Percentiles rank a stretch among this genome's conserved stretches.
Evolutionary conservation across 1,284 basidiomycete genomes (phyloP).

Genomic region (Apiotrichum gracile): DNA sequence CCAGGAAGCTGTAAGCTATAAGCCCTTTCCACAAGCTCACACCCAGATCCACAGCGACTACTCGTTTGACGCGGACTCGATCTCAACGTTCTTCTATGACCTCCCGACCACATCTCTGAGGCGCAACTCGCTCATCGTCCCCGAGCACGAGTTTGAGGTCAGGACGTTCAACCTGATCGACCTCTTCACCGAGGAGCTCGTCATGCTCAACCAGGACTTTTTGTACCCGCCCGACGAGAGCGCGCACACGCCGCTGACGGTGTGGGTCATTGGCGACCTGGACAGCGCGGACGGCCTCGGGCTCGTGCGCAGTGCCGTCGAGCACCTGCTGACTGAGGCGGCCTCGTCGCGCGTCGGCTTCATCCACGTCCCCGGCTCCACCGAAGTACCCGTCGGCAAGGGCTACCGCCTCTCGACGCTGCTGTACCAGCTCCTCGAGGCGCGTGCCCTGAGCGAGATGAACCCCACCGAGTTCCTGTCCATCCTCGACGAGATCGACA

Average conservation of each 20-base stretch:
- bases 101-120: slow-evolving; percentile 63
- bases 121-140: slow-evolving; percentile 55
- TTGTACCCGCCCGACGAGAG: slow-evolving; percentile 53
- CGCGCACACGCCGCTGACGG: slow-evolving; percentile 47
- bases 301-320: slow-evolving; percentile 59
- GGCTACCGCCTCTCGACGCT: slow-evolving; percentile 34
- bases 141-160: slow-evolving; percentile 27
- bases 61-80: slow-evolving; percentile 46
- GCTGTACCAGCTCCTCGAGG: slow-evolving; percentile 34
- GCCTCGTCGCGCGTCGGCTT: slow-evolving; percentile 45
- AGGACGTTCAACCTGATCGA: slow-evolving; percentile 26
- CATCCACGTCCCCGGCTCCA: slow-evolving; percentile 39
- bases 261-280: slow-evolving; percentile 73
- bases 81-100: slow-evolving; percentile 82
- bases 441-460: slow-evolving; percentile 20
- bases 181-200: slow-evolving; percentile 25
- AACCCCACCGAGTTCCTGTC: slow-evolving; percentile 30
- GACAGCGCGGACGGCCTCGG: slow-evolving; percentile 58
- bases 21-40: neutral
- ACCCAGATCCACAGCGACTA: neutral
- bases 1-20: slow-evolving; percentile 59
- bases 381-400: neutral
- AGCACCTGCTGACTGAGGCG: slow-evolving; percentile 50
- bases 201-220: slow-evolving; percentile 49
- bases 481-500: slow-evolving; percentile 25